phyloP scores from a whole-genome alignment of 495 filamentous ascomycete species.

The Aspergillus carlsbadensis region DNA sequence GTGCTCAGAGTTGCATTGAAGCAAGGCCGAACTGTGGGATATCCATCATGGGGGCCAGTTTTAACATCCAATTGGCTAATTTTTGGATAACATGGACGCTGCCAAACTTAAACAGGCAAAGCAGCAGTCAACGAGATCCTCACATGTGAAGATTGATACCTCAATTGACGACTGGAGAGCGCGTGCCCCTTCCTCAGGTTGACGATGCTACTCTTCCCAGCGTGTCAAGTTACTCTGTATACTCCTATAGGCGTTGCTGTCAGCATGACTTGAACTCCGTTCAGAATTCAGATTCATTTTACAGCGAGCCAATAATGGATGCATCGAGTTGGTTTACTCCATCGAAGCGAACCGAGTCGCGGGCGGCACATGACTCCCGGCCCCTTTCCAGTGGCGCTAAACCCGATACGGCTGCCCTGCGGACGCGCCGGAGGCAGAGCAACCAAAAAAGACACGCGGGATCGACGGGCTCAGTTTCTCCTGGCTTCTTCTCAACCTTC shows the following conservation, averaged over 20 bases:
- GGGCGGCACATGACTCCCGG: neutral
- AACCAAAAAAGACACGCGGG: slow-evolving; percentile 19
- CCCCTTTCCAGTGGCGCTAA: slow-evolving; percentile 22
- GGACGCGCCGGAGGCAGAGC: slow-evolving; percentile 31
- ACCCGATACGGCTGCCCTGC: slow-evolving; percentile 20
- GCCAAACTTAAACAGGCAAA: neutral
- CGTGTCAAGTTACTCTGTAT: too few species aligned
- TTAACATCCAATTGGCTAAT: neutral
- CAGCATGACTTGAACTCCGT: too few species aligned
- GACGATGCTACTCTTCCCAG: too few species aligned
- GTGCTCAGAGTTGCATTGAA: too few species aligned
- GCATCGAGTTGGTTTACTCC: too few species aligned
- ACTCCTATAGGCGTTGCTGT: too few species aligned
- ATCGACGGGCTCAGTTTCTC: slow-evolving; percentile 18
- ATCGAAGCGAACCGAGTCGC: neutral
- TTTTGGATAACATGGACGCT: too few species aligned
- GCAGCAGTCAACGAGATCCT: neutral
- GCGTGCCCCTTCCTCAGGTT: too few species aligned
- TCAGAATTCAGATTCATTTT: too few species aligned
- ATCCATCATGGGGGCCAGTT: neutral
- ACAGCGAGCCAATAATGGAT: too few species aligned
- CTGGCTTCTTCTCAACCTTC: slow-evolving; percentile 25
- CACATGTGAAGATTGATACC: neutral
- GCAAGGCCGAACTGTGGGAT: too few species aligned
- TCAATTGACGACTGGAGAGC: neutral